These are phyloP conservation scores for Nicotiana paniculata DNA, from an alignment of 257 asterid genomes.

Conservation along the genomic window DNA sequence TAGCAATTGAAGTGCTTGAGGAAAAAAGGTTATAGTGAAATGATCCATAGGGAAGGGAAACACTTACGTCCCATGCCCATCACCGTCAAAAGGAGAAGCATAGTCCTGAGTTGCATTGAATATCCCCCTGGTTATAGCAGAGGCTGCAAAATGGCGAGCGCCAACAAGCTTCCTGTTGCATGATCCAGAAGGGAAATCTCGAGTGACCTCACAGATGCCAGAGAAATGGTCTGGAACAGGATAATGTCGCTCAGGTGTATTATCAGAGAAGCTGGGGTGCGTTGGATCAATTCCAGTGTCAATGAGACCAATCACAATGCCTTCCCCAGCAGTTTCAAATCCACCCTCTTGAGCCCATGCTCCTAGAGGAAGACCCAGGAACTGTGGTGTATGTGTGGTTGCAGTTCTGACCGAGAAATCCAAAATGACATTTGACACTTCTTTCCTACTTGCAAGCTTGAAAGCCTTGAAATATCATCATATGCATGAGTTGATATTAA, in stretches of 20 bases:
- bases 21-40: neutral
- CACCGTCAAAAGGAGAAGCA: conserved; percentile 95
- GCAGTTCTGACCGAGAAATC: conserved; percentile 87
- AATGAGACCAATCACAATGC: conserved; percentile 81
- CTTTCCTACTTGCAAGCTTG: conserved; percentile 64
- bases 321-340: conserved; percentile 86
- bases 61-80: conserved; percentile 98
- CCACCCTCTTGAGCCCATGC: conserved; percentile 98
- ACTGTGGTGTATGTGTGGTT: conserved; percentile 94
- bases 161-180: conserved; percentile 96
- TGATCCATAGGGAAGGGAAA: neutral
- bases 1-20: neutral
- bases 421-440: conserved; percentile 68
- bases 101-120: conserved; percentile 90
- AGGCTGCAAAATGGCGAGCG: conserved; percentile 98
- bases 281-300: conserved; percentile 96
- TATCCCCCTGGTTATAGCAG: conserved; percentile 96
- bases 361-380: conserved; percentile 90
- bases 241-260: conserved; percentile 50
- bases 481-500: neutral
- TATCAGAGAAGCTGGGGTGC: conserved; percentile 86
- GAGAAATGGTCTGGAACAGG: conserved; percentile 81
- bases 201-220: conserved; percentile 96
- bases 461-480: conserved; percentile 49
- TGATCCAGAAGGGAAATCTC: conserved; percentile 93